Evolutionary conservation across 352 stramenopile genomes (phyloP), one percentile per base, ranked within the genome.

Genomic region (Pythium sukuiense): DNA sequence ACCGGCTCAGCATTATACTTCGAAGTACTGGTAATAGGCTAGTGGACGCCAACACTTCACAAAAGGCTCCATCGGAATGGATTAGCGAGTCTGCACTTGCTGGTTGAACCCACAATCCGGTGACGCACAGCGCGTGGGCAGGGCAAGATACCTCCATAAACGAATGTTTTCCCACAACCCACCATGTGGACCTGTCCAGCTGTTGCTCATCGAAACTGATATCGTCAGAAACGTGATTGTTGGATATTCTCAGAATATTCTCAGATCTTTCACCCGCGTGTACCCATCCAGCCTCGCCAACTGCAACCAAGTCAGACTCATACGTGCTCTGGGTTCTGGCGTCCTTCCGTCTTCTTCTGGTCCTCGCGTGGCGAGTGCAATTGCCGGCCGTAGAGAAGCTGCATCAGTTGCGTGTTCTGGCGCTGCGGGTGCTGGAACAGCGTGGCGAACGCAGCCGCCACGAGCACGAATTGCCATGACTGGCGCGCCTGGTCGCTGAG

Each of bases 401-500:
- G 18, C 35, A 70, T 49, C 55, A 64, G 48, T 46, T 64, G 55
- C 35, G 27, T 7, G 49, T 41, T 60, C 37, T 63, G 62, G 32
- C 24, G 27, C 52, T 45, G 8, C 3, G 56, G 56, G n/a, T 50
- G 35, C 35, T 55, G 46, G 39, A 65, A 58, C 14, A 70, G 33
- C 56, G 79, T 55, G 11, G 71, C 71, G 56, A 89, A 65, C 50
- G 79, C 69, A 2, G 61, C 68, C 2, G 74, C 65, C 18, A 87
- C 73, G 48, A 88, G 56, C 67, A 54, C 63, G 30, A 79, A 71
- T 59, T 92, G 81, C 14, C 65, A 66, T 12, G 70, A 58, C 29
- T 70, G 59, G n/a, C 72, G 61, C 4, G 29, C 30, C 14, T 41
- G 43, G 6, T 57, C 50, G 4, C 74, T 12, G 37, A 70, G 37